phyloP scores from a whole-genome alignment of 2,329 filamentous ascomycete genomes.

The Clathrospora elynae region DNA sequence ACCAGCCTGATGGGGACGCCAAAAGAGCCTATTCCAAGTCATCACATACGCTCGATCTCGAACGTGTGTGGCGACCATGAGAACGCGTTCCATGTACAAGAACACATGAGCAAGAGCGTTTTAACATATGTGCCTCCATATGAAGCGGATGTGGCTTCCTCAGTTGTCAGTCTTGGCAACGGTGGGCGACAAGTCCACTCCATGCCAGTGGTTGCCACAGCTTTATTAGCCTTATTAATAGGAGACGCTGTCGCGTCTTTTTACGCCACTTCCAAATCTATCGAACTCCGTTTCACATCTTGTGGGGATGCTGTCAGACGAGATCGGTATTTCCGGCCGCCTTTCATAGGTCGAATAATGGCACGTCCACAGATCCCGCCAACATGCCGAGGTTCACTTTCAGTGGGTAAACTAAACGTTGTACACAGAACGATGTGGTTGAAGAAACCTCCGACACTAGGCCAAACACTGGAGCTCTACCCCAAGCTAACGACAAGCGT shows the following conservation, averaged over 20 bases:
- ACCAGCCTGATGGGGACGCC: too few species aligned
- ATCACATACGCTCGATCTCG: too few species aligned
- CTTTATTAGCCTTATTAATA: slow-evolving; percentile 2
- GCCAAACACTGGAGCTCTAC: too few species aligned
- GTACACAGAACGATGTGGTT: too few species aligned
- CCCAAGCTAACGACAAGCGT: too few species aligned
- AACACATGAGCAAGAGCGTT: background rate
- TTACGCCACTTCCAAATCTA: slow-evolving; percentile 2
- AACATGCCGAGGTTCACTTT: slow-evolving; percentile 2
- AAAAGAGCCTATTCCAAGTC: too few species aligned
- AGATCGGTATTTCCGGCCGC: background rate
- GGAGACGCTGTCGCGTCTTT: slow-evolving; percentile 4
- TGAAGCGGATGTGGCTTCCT: too few species aligned
- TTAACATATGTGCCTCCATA: too few species aligned
- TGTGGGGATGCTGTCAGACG: slow-evolving; percentile 3
- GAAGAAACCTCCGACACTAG: too few species aligned
- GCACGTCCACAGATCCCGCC: background rate
- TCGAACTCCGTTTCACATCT: slow-evolving; percentile 5
- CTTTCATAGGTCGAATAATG: slow-evolving; percentile 1
- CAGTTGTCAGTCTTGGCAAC: slow-evolving; percentile 15
- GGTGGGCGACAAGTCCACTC: slow-evolving; percentile 1
- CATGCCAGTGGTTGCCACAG: slow-evolving; percentile 6
- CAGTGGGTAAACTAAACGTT: too few species aligned
- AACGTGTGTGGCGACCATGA: too few species aligned
- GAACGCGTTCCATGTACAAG: too few species aligned